Conservation (phyloP, 345 rosid species). For the Eucalyptus regnans region DNA sequence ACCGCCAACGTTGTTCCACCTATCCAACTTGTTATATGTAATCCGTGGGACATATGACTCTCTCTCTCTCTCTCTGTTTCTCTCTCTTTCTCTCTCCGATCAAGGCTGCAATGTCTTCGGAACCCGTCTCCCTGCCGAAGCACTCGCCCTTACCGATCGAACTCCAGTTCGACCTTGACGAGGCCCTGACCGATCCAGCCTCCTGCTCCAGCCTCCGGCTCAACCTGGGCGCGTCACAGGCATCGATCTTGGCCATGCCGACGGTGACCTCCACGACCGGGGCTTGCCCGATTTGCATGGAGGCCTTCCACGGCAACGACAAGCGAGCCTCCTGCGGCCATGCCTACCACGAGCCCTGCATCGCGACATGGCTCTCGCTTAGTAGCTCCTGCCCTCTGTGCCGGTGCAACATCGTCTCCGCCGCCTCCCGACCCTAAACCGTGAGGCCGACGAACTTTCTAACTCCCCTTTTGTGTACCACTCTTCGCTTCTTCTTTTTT, state of each 20-base stretch:
- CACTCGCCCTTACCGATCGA: neutral
- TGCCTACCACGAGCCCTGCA: slow-evolving; percentile 9
- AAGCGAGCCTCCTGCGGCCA: slow-evolving; percentile 8
- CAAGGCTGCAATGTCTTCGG: neutral
- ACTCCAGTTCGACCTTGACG: neutral
- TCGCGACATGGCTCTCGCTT: slow-evolving; percentile 8
- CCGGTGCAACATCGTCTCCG: neutral
- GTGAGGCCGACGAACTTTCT: neutral
- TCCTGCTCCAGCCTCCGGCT: neutral
- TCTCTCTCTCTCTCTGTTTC: neutral
- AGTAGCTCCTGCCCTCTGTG: slow-evolving; percentile 7
- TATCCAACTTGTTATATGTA: neutral
- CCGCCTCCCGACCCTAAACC: neutral
- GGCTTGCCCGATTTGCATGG: slow-evolving; percentile 7
- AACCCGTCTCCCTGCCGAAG: neutral
- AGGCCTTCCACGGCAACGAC: neutral
- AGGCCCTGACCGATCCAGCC: neutral
- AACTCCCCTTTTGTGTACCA: neutral
- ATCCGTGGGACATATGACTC: neutral
- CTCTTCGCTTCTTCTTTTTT: neutral
- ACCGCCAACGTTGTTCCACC: neutral
- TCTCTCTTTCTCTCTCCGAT: neutral
- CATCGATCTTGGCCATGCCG: neutral
- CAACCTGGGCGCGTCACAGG: neutral
- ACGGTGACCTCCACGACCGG: neutral